Evolutionary conservation across 139 green algal species (phyloP), one percentile per base, ranked within the genome.

Genomic region (Volvox reticuliferus): DNA sequence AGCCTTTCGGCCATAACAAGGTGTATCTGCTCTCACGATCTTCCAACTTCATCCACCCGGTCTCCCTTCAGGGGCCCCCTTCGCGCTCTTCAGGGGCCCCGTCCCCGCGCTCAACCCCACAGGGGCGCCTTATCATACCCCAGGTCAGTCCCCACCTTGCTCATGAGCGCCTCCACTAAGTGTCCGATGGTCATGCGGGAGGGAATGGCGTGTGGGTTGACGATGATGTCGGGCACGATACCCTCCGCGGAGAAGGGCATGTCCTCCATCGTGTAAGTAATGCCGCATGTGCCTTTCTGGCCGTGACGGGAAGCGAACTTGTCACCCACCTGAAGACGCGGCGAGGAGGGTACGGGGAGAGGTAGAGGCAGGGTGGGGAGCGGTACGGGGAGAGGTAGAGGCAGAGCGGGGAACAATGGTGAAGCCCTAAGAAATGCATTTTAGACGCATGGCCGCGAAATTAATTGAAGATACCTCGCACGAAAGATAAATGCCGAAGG

Each of bases 131-230:
- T 44, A 21, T 2, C 3, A 22, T 44, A 36, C 50, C 26, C 50
- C 12, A n/a, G 1, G 1, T 24, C 26, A 55, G 14, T 22, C 50
- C 79, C 32, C 65, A 96, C 97, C 94, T 99, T 99, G 95, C 94
- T 96, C 97, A 99, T 99, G 32, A 99, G 93, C 71, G 96, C 98
- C 95, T 99, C 98, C n/a, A 99, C 96, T 89, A 99, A 93, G 91
- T 99, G 98, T 0, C 98, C 98, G 87, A 99, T 99, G 90, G 98
- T 99, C 98, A 99, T 99, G 91, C 98, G 98, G 17, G 95, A 98
- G 61, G 98, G 98, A 91, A 99, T 99, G 91, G 98, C 98, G 92
- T 99, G 98, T 21, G 98, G 98, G 95, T 99, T 99, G 92, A 99
- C 98, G 94, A 99, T 99, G 89, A 99, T 96, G 95, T 99, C 98